A percentile compares a stretch with the other conserved stretches of the same genome.
Conservation (phyloP, 2,329 filamentous ascomycete genomes). For the Alternaria novae-zelandiae region DNA sequence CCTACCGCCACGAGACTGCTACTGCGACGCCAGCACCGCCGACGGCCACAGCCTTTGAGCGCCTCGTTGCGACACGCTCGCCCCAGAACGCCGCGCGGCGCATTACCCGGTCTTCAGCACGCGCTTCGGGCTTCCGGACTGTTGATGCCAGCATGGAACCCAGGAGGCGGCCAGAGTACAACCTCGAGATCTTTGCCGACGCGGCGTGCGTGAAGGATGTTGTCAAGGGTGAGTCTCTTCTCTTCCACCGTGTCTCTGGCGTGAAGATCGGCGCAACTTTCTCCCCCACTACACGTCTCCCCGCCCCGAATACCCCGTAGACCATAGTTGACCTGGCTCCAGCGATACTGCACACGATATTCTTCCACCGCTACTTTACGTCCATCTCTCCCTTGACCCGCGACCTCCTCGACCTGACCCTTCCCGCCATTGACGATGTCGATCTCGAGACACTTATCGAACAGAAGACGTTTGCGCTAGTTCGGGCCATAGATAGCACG, state of each 20-base stretch:
- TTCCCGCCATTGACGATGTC: constrained; percentile 87
- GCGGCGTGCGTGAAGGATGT: constrained; percentile 88
- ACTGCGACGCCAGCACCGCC: background rate
- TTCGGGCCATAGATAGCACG: constrained; percentile 74
- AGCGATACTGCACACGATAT: constrained; percentile 96
- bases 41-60: background rate
- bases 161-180: constrained; percentile 81
- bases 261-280: constrained; percentile 2
- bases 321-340: constrained; percentile 16
- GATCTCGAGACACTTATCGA: constrained; percentile 95
- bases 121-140: constrained; percentile 13
- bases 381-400: constrained; percentile 80
- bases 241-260: constrained; percentile 4
- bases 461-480: constrained; percentile 78
- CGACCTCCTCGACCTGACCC: constrained; percentile 87
- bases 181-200: constrained; percentile 92
- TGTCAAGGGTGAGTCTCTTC: constrained; percentile 74
- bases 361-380: constrained; percentile 98
- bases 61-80: constrained; percentile 14
- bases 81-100: constrained; percentile 19
- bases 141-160: constrained; percentile 62
- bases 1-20: background rate
- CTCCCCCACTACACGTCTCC: constrained; percentile 12
- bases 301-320: constrained; percentile 11
- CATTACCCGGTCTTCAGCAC: constrained; percentile 14